Evolutionary conservation across 768 basidiomycete genomes (phyloP), one percentile per base, ranked within the genome.

Genomic region (Suillus weaverae): DNA sequence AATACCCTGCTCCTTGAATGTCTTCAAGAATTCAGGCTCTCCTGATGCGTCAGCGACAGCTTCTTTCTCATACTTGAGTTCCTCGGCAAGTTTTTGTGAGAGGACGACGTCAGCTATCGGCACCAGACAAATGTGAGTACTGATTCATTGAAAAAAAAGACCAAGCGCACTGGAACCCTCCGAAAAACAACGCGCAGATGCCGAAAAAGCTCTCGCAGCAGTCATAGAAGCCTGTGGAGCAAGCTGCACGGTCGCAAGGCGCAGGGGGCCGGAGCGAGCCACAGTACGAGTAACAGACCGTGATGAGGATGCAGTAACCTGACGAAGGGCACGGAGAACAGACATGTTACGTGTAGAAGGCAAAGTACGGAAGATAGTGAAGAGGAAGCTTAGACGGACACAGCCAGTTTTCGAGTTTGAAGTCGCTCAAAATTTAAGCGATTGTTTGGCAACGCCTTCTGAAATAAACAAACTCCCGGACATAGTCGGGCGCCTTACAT

Each of bases 11-110:
- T 77, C 80, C 73, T 86, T 85, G 84, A 98, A 94, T 16, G 82
- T 75, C 71, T 85, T 85, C 72, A 99, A 71, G 74, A 94, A 96
- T 54, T 92, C 91, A 35, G 95, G 95, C 53, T 80, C 81, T 1
- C 64, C 72, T 22, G 76, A 73, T 33, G 72, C 63, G 33, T 72
- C 72, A 2, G 73, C 77, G 36, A 38, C 8, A 32, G 82, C 79
- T 70, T 95, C 89, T 66, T 85, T 81, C 80, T 99, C 96, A 74
- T 91, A 97, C 71, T 89, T 82, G 70, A 97, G 83, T 80, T 99
- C 97, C 74, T 91, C 88, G 59, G 83, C 76, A 57, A 97, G 81
- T 70, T 91, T 93, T 72, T 89, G 84, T 11, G 87, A 81, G 50
- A 99, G 86, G 26, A 85, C 76, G 38, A 91, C 80, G 74, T 96